A percentile compares a stretch with the other conserved stretches of the same genome.
These are phyloP conservation scores for Hygrophorus russula DNA, from an alignment of 768 basidiomycete species.

Conservation along the genomic window DNA sequence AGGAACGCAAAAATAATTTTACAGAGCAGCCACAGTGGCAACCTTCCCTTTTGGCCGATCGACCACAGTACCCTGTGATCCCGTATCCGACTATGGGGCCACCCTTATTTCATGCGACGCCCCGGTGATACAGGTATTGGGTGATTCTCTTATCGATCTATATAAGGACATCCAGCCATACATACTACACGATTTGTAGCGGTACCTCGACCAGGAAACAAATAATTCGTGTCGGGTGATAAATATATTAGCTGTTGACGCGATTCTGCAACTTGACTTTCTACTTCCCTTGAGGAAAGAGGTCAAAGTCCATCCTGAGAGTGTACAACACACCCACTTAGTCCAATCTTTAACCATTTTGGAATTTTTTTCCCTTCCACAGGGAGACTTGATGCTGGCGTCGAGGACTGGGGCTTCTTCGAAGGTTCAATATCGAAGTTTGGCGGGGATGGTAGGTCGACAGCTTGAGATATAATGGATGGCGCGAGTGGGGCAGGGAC, in stretches of 20 bases:
- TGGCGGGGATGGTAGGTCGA: conserved; percentile 57
- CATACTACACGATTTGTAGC: neutral
- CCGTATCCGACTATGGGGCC: too few species aligned
- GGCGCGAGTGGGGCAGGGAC: conserved; percentile 55
- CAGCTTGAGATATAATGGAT: conserved; percentile 43
- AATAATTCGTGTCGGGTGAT: neutral
- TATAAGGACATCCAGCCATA: conserved; percentile 8
- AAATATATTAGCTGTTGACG: too few species aligned
- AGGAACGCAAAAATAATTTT: neutral
- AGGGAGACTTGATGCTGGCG: conserved; percentile 4
- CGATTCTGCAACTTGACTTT: too few species aligned
- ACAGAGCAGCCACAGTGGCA: neutral
- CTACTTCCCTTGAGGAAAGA: conserved; percentile 13
- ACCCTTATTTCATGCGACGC: too few species aligned
- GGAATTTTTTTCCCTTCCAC: conserved; percentile 48
- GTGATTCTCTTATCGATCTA: too few species aligned
- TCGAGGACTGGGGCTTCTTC: conserved; percentile 2
- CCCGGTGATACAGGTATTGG: too few species aligned
- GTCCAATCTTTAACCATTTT: conserved; percentile 68
- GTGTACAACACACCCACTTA: conserved; percentile 30
- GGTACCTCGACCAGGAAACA: neutral
- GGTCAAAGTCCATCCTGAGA: neutral
- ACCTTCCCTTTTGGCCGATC: too few species aligned
- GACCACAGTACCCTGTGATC: too few species aligned
- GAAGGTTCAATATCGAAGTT: conserved; percentile 11